Evolutionary conservation across 805 yeast species (phyloP).

Genomic region (Wickerhamiella bombiphila): DNA sequence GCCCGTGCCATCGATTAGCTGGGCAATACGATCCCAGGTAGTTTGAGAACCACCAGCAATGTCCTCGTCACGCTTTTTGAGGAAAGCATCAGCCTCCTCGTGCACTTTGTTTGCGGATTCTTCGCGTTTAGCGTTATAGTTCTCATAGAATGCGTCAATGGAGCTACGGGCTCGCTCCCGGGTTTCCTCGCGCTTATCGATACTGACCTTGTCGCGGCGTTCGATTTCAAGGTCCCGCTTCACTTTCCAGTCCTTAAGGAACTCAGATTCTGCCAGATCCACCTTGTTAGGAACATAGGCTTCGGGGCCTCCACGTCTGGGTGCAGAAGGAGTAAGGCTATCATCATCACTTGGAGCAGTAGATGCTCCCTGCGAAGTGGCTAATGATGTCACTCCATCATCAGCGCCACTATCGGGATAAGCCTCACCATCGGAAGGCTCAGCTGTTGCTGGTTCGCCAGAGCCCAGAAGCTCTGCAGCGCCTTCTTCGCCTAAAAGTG

Average conservation of each 20-base stretch:
- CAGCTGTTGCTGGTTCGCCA: conserved; percentile 13
- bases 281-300: conserved; percentile 17
- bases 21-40: conserved; percentile 47
- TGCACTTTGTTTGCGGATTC: conserved; percentile 46
- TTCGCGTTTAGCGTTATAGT: conserved; percentile 73
- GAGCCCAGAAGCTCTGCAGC: conserved; percentile 21
- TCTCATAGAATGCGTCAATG: conserved; percentile 83
- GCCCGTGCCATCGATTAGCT: conserved; percentile 33
- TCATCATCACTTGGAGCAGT: neutral
- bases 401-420: conserved; percentile 5
- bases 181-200: conserved; percentile 47
- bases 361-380: conserved; percentile 3
- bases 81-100: conserved; percentile 54
- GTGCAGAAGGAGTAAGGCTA: conserved; percentile 18
- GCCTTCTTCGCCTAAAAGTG: conserved; percentile 30
- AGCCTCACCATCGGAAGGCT: conserved; percentile 7
- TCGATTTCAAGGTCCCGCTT: conserved; percentile 65
- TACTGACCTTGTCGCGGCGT: conserved; percentile 61
- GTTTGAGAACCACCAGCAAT: conserved; percentile 28
- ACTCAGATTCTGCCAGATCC: conserved; percentile 37
- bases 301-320: conserved; percentile 17
- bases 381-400: conserved; percentile 12
- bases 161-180: conserved; percentile 65
- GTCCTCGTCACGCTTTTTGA: conserved; percentile 53
- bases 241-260: conserved; percentile 64